Evolutionary conservation across 1,284 basidiomycete genomes (phyloP).

Genomic region (Apiotrichum mycotoxinovorans): DNA sequence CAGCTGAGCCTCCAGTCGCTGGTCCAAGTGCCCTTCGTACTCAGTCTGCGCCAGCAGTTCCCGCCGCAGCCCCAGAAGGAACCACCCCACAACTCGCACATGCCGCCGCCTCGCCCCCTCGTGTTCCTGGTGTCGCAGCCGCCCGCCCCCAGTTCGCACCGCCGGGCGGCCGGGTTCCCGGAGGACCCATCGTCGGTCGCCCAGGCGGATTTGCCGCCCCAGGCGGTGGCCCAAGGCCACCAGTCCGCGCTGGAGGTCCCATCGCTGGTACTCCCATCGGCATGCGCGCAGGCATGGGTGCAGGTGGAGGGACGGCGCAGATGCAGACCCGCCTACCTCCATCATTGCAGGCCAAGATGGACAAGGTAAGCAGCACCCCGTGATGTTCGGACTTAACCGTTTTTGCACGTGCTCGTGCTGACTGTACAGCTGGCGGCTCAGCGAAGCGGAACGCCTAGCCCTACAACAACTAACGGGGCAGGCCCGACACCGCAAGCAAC

Average conservation of each 20-base stretch:
- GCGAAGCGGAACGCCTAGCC: slow-evolving; percentile 14
- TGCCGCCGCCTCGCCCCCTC: not conserved
- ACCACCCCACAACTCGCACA: not conserved
- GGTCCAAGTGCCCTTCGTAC: not conserved
- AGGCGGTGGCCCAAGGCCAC: not conserved
- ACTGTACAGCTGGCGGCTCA: slow-evolving; percentile 17
- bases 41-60: not conserved
- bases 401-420: not conserved
- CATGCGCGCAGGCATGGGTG: slow-evolving; percentile 32
- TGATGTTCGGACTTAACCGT: not conserved
- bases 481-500: slow-evolving; percentile 35
- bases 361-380: slow-evolving; percentile 51
- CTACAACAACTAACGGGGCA: slow-evolving; percentile 5
- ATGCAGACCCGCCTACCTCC: slow-evolving; percentile 62
- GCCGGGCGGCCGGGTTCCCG: not conserved
- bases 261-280: slow-evolving; percentile 35
- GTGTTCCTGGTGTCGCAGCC: not conserved
- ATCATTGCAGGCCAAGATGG: slow-evolving; percentile 86
- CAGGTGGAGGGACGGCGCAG: slow-evolving; percentile 9
- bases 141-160: not conserved
- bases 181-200: not conserved
- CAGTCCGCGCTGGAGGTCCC: slow-evolving; percentile 6
- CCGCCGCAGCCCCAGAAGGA: not conserved
- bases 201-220: not conserved
- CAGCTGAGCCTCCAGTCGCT: no score